A percentile compares a stretch with the other conserved stretches of the same genome.
These are phyloP conservation scores for Linum lewisii DNA, from an alignment of 345 rosid species.

Conservation along the genomic window DNA sequence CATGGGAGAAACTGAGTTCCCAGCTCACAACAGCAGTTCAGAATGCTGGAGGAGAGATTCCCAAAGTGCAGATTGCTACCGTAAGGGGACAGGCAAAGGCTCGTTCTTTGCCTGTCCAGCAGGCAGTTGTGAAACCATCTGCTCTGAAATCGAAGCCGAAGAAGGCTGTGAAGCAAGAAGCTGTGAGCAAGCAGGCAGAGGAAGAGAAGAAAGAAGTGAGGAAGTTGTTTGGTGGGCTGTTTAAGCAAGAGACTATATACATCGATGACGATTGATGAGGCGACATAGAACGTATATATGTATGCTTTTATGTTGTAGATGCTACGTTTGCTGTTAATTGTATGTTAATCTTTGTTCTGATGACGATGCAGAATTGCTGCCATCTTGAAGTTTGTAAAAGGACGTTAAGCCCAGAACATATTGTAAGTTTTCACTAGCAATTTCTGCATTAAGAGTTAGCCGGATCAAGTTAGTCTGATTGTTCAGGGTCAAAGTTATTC, in stretches of 20 bases:
- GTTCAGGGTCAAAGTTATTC: too few species aligned
- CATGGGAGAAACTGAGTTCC: constrained; percentile 62
- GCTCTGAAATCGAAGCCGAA: constrained; percentile 23
- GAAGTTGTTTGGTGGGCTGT: constrained; percentile 81
- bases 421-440: too few species aligned
- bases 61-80: constrained; percentile 67
- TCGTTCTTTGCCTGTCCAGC: constrained; percentile 43
- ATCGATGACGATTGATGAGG: constrained; percentile 57
- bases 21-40: constrained; percentile 49
- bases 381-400: not conserved
- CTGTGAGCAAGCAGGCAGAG: constrained; percentile 20
- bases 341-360: not conserved
- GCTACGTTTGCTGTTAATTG: not conserved
- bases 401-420: not conserved
- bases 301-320: not conserved
- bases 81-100: constrained; percentile 86
- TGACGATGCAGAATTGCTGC: constrained; percentile 10
- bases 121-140: constrained; percentile 44
- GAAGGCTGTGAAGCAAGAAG: constrained; percentile 23
- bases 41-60: constrained; percentile 23
- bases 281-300: not conserved
- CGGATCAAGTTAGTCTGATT: too few species aligned
- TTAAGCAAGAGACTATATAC: constrained; percentile 84
- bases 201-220: constrained; percentile 52
- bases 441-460: too few species aligned